Base-by-base conservation (phyloP, 1,284 basidiomycete species). In the Stereum hirsutum region DNA sequence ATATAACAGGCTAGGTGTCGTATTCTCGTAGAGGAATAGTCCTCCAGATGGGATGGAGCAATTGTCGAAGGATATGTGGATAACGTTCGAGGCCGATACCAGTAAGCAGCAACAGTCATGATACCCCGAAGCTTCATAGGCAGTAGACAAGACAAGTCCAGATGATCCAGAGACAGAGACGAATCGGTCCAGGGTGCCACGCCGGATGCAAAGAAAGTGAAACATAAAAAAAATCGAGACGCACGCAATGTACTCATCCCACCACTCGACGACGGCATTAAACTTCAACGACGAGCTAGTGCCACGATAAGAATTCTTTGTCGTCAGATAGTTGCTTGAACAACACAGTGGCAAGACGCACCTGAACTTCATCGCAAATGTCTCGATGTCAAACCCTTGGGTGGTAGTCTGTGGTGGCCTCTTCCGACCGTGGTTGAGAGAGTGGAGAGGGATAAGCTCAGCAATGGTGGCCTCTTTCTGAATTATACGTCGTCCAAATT, bases 221-320 rank as follows among this genome's bases (percentile, higher is more conserved):
- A 32, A 17, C 31, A 4, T 8, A 8, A 32, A 32, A 4, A 7
- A 2, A 24, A n/a, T n/a, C n/a, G n/a, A 28, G 1, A 70, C 83
- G 51, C 55, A 89, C 78, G 81, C 76, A 48, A 98, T 85, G 59
- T 97, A 97, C 51, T 93, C 81, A 54, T 92, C 87, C 76, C 86
- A 87, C 93, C 94, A 97, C 50, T 97, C 93, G 1, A 91, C 75
- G 32, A 94, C 89, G 19, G 89, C 86, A 57, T 97, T 96, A 65
- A 95, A 93, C 59, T 94, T 89, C 49, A 96, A 74, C 12, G 90
- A 84, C 24, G 78, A 81, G 52, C 78, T 81, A 33, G 10, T 19
- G 26, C 6, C 17, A 17, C 23, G 23, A 12, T 28, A 15, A 41
- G 30, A 19, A 20, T 33, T 12, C 8, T 19, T 19, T 11, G 25